Conservation (phyloP, 257 asterid genomes). For the Scutellaria minor region DNA sequence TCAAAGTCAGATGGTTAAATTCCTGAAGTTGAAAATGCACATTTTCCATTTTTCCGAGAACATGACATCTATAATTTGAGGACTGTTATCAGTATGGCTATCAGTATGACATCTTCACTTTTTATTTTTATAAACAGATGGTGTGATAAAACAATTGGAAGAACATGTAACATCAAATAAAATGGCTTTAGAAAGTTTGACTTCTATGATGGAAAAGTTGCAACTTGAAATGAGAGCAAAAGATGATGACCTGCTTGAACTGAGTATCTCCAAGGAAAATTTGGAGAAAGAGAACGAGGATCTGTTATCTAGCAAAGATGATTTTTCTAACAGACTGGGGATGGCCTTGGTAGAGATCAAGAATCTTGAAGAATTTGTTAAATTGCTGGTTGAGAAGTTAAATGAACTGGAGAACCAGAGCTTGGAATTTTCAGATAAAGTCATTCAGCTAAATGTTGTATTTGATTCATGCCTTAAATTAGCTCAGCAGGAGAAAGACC, state of each 20-base stretch:
- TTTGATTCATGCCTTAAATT: slow-evolving; percentile 70
- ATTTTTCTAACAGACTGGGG: slow-evolving; percentile 55
- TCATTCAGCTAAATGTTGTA: slow-evolving; percentile 63
- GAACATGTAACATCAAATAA: slow-evolving; percentile 60
- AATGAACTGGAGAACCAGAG: slow-evolving; percentile 80
- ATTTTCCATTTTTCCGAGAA: too few species aligned
- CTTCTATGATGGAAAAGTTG: slow-evolving; percentile 65
- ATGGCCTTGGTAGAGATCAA: slow-evolving; percentile 66
- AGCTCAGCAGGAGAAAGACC: slow-evolving; percentile 69
- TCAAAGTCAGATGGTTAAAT: too few species aligned
- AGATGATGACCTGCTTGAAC: slow-evolving; percentile 57
- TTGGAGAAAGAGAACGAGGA: slow-evolving; percentile 66
- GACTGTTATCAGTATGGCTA: too few species aligned
- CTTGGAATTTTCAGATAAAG: slow-evolving; percentile 59
- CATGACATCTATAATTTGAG: too few species aligned
- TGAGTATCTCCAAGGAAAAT: slow-evolving; percentile 57
- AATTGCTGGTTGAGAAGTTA: slow-evolving; percentile 59
- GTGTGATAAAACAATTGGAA: slow-evolving; percentile 58
- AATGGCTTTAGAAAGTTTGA: slow-evolving; percentile 58
- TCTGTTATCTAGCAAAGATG: slow-evolving; percentile 58
- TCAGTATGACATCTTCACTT: background rate
- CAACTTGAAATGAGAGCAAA: slow-evolving; percentile 64
- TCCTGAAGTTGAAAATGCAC: too few species aligned
- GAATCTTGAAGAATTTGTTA: slow-evolving; percentile 69
- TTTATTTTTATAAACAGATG: slow-evolving; percentile 52